These are phyloP conservation scores for Maudiozyma barnettii DNA, from an alignment of 805 yeast genomes.

Conservation along the genomic window DNA sequence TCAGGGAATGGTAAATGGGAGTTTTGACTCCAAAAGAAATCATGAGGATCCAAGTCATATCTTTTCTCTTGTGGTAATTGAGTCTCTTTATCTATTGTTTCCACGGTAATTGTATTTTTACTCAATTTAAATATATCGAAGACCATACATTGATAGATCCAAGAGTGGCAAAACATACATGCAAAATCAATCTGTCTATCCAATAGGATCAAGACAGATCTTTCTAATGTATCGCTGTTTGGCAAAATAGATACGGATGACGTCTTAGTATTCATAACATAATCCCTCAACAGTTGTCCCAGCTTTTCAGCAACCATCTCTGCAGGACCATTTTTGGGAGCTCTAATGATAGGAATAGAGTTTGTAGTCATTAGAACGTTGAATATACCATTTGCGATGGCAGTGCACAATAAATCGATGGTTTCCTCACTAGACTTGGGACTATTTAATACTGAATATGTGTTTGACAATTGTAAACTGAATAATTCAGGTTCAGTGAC, in stretches of 20 bases:
- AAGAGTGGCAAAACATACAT: slow-evolving; percentile 91
- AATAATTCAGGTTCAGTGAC: slow-evolving; percentile 91
- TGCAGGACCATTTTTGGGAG: slow-evolving; percentile 90
- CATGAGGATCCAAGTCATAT: slow-evolving; percentile 86
- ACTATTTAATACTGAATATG: slow-evolving; percentile 60
- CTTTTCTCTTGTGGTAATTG: slow-evolving; percentile 36
- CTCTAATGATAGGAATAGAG: slow-evolving; percentile 79
- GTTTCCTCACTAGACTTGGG: slow-evolving; percentile 67
- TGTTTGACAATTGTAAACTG: slow-evolving; percentile 57
- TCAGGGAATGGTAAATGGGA: slow-evolving; percentile 91
- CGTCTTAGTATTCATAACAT: slow-evolving; percentile 55
- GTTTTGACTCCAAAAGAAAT: slow-evolving; percentile 84
- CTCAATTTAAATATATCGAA: slow-evolving; percentile 80
- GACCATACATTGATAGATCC: slow-evolving; percentile 96
- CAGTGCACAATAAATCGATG: slow-evolving; percentile 58
- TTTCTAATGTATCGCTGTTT: slow-evolving; percentile 32
- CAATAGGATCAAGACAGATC: slow-evolving; percentile 70
- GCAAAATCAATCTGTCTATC: slow-evolving; percentile 88
- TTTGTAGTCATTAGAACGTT: slow-evolving; percentile 70
- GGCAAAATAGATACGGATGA: slow-evolving; percentile 17
- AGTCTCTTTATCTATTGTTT: slow-evolving; percentile 22
- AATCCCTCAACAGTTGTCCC: slow-evolving; percentile 77
- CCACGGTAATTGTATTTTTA: slow-evolving; percentile 70
- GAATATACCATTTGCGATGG: slow-evolving; percentile 71
- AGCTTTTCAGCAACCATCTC: slow-evolving; percentile 84